A percentile compares a stretch with the other conserved stretches of the same genome.
phyloP scores from a whole-genome alignment of 208 protist genomes.

The Hexamita inflata region DNA sequence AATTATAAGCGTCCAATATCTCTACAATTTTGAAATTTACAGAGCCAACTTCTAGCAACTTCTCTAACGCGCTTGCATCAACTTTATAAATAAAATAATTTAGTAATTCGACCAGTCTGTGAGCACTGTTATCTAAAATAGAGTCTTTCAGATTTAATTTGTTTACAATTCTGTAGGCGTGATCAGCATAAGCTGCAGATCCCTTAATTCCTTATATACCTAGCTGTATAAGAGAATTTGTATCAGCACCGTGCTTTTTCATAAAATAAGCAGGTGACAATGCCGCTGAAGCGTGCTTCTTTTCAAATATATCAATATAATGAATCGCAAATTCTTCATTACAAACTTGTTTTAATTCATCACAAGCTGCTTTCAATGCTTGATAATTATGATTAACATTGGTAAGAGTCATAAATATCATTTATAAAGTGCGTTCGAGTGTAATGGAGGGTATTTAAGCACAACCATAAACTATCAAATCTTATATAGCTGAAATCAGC shows the following conservation, averaged over 20 bases:
- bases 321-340: not conserved
- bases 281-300: not conserved
- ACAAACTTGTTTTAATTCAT: not conserved
- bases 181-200: not conserved
- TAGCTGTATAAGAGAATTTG: not conserved
- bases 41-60: too few relatives aligned
- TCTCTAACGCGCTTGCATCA: too few relatives aligned
- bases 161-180: not conserved
- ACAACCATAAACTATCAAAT: not conserved
- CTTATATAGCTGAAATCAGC: not conserved
- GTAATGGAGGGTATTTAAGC: not conserved
- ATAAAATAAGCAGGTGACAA: not conserved
- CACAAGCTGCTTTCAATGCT: not conserved
- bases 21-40: too few relatives aligned
- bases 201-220: not conserved
- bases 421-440: not conserved
- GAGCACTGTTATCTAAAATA: too few relatives aligned
- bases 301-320: not conserved
- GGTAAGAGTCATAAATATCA: not conserved
- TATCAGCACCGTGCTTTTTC: not conserved
- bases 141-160: not conserved
- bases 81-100: too few relatives aligned
- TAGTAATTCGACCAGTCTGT: too few relatives aligned
- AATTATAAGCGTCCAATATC: too few relatives aligned
- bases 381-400: not conserved